Evolutionary conservation across 768 basidiomycete genomes (phyloP).

Genomic region (Holtermanniella nyarrowii): DNA sequence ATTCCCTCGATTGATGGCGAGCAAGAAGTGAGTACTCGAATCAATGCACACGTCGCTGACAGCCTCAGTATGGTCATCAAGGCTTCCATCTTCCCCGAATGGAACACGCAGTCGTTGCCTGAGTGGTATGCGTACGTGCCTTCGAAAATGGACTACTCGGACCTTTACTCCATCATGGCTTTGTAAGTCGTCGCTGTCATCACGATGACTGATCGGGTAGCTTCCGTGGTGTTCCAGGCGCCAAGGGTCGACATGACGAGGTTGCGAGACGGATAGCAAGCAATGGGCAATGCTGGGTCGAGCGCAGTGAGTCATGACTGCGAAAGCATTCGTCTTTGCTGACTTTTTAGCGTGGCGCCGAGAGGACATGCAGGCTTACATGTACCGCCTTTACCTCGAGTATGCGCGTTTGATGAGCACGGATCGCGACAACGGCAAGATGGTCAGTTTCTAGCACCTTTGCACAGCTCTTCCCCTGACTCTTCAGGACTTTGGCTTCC

Average conservation of each 20-base stretch:
- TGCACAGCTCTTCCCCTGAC: constrained; percentile 1
- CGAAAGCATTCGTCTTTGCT: background rate
- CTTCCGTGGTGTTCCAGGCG: constrained; percentile 40
- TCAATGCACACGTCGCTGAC: background rate
- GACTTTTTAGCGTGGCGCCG: constrained; percentile 30
- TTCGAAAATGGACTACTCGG: constrained; percentile 42
- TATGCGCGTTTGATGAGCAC: constrained; percentile 36
- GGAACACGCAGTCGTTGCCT: constrained; percentile 41
- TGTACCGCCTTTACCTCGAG: constrained; percentile 42
- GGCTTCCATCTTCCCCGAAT: constrained; percentile 42
- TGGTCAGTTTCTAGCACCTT: constrained; percentile 28
- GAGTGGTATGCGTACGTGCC: constrained; percentile 43
- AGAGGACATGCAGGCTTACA: constrained; percentile 39
- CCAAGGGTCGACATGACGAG: constrained; percentile 39
- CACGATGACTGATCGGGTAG: constrained; percentile 6
- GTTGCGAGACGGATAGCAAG: constrained; percentile 41
- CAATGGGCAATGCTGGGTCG: constrained; percentile 43
- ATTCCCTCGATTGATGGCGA: constrained; percentile 42
- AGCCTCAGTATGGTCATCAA: constrained; percentile 40
- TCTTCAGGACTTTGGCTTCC: constrained; percentile 4
- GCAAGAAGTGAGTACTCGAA: constrained; percentile 31
- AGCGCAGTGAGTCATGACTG: constrained; percentile 27
- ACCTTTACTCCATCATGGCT: constrained; percentile 40
- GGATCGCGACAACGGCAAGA: constrained; percentile 41
- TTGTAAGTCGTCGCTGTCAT: constrained; percentile 27